Evolutionary conservation across 164 flowering plant genomes (phyloP).

Genomic region (Magnolia kwangsiensis): DNA sequence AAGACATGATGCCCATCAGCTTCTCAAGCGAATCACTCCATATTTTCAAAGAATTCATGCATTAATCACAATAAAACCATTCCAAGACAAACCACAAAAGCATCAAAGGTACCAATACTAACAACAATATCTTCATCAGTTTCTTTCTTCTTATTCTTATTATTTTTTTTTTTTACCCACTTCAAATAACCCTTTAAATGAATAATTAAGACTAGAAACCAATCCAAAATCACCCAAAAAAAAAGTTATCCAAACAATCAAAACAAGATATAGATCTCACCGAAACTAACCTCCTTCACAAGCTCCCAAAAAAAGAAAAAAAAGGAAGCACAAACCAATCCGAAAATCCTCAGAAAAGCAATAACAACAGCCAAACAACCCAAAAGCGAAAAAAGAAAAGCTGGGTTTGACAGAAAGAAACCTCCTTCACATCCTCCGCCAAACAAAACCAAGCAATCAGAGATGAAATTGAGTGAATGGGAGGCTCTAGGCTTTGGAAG

Average conservation of each 20-base stretch:
- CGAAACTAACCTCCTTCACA: neutral
- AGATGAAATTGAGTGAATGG: constrained; percentile 79
- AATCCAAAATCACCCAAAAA: neutral
- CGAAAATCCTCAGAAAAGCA: neutral
- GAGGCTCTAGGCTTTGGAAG: constrained; percentile 74
- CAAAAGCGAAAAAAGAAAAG: constrained; percentile 7
- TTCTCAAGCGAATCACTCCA: neutral
- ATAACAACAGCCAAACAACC: constrained; percentile 1
- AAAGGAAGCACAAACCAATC: neutral
- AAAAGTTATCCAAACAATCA: neutral
- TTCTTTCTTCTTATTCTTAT: too few species aligned
- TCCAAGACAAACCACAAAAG: neutral
- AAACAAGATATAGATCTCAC: neutral
- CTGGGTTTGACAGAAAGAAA: constrained; percentile 11
- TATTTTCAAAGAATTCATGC: neutral
- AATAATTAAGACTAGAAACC: neutral
- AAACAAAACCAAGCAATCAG: constrained; percentile 74
- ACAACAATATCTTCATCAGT: neutral
- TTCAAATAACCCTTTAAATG: too few species aligned
- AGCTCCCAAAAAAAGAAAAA: neutral
- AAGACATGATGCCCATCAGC: neutral
- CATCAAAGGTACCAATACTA: neutral
- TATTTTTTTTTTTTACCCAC: too few species aligned
- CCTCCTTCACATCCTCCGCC: constrained; percentile 99
- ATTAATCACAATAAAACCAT: neutral